These are phyloP conservation scores for Penicillium cinerascens DNA, from an alignment of 495 filamentous ascomycete genomes.

Conservation along the genomic window DNA sequence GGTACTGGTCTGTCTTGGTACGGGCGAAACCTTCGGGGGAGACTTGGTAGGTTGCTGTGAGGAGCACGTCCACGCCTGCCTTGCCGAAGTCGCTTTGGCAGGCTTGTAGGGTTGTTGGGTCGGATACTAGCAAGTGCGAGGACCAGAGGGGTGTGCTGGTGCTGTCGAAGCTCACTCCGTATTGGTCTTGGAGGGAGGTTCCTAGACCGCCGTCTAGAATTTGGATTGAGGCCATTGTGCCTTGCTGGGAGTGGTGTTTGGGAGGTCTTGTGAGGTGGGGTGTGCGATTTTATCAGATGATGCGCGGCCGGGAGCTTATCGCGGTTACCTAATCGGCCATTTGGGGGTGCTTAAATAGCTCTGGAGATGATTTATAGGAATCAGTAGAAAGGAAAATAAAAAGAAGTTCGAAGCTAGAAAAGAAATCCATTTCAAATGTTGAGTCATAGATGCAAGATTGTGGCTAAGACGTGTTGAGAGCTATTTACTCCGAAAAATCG, in stretches of 20 bases:
- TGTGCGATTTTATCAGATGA: neutral
- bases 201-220: constrained; percentile 66
- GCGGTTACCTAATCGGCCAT: neutral
- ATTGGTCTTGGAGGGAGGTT: constrained; percentile 58
- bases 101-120: constrained; percentile 43
- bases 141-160: constrained; percentile 60
- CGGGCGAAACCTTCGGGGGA: constrained; percentile 50
- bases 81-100: constrained; percentile 52
- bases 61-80: constrained; percentile 55
- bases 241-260: neutral
- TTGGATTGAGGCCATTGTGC: constrained; percentile 31
- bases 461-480: neutral
- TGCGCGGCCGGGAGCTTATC: neutral
- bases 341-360: neutral
- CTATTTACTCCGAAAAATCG: neutral
- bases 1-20: constrained; percentile 26
- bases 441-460: neutral
- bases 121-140: constrained; percentile 54
- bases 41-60: constrained; percentile 65
- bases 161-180: constrained; percentile 43
- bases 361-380: too few species aligned
- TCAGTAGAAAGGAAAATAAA: neutral
- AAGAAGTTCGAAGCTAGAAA: too few species aligned
- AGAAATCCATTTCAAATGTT: neutral
- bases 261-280: neutral